phyloP scores from a whole-genome alignment of 371 early-diverging fungal genomes.

The Syncephalastrum monosporum region DNA sequence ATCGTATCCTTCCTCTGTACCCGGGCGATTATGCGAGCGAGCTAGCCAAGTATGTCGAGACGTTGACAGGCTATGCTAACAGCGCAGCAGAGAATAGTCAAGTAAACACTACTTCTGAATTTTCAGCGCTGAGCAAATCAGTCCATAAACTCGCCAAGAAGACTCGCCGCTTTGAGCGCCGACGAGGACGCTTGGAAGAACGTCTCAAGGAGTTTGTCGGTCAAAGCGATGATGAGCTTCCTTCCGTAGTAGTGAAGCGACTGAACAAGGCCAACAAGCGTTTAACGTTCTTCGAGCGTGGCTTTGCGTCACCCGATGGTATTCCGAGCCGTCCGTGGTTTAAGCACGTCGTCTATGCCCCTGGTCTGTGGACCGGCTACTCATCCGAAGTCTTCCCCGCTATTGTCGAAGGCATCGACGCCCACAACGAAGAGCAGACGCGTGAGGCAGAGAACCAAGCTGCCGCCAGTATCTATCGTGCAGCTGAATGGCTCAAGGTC shows the following conservation, averaged over 20 bases:
- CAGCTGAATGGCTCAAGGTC: background rate
- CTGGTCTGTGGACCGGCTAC: constrained; percentile 61
- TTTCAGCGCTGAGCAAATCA: constrained; percentile 10
- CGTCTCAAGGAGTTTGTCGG: constrained; percentile 2
- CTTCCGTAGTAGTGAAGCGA: constrained; percentile 15
- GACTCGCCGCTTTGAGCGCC: constrained; percentile 13
- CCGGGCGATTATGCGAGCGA: constrained; percentile 39
- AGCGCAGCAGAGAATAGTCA: background rate
- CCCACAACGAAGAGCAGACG: constrained; percentile 20
- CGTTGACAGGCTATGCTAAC: constrained; percentile 15
- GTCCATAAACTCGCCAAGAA: constrained; percentile 13
- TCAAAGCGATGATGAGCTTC: constrained; percentile 11
- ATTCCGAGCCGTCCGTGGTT: constrained; percentile 60
- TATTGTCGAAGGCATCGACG: constrained; percentile 50
- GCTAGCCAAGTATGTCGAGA: constrained; percentile 17
- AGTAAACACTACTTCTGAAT: background rate
- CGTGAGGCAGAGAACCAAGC: constrained; percentile 32
- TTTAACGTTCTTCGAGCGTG: constrained; percentile 49
- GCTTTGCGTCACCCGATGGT: constrained; percentile 57
- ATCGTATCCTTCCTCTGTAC: constrained; percentile 36
- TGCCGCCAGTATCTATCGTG: constrained; percentile 9
- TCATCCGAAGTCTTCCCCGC: constrained; percentile 55
- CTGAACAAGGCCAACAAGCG: constrained; percentile 39
- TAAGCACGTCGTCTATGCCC: constrained; percentile 61
- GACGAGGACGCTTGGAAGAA: constrained; percentile 4